Base-by-base conservation (phyloP, 1,284 basidiomycete genomes). In the Mycocalia duriaeana region DNA sequence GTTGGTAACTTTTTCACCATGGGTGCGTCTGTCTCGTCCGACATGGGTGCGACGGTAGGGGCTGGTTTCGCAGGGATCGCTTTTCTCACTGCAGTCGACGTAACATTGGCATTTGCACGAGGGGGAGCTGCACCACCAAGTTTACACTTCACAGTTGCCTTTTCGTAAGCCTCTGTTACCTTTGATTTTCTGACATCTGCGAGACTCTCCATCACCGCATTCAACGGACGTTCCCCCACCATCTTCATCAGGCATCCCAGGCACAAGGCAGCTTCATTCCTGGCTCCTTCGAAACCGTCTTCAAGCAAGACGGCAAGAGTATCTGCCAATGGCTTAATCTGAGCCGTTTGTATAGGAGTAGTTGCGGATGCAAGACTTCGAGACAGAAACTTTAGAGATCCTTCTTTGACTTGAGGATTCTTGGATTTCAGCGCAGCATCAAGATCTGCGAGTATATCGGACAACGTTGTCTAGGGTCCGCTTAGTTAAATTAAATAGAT, bases 401-500 rank as follows among this genome's bases (percentile, higher is more conserved):
- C 91, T 64, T 96, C 92, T 63, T 96, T 96, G 38, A 98, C 91
- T 64, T 96, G 92, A 1, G 96, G 96, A 62, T 98, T 99, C 73
- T 99, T 99, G 53, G 89, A 88, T 57, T 85, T 84, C 20, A 94
- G 69, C 0, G 86, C 82, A 3, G 82, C 76, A 23, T 91, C 73
- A 39, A 95, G 74, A 60, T 98, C 92, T 20, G 93, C 87, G 46
- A 93, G 75, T 41, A 96, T 81, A 46, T 97, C 94, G 16, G 81
- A 66, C 5, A 99, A 70, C 1, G 85, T 79, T 0, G 84, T 87
- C 93, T 95, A 45, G 43, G 43, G 8, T 38, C 18, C 7, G 8
- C 8, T 5, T 13, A 38, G 16, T 11, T 34, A 11, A 34, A 16
- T 13, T 11, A 34, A 34, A 16, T 16, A 34, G 28, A 34, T 11